Evolutionary conservation across 2,329 filamentous ascomycete species (phyloP).

Genomic region (Colletotrichum euphorbiae): DNA sequence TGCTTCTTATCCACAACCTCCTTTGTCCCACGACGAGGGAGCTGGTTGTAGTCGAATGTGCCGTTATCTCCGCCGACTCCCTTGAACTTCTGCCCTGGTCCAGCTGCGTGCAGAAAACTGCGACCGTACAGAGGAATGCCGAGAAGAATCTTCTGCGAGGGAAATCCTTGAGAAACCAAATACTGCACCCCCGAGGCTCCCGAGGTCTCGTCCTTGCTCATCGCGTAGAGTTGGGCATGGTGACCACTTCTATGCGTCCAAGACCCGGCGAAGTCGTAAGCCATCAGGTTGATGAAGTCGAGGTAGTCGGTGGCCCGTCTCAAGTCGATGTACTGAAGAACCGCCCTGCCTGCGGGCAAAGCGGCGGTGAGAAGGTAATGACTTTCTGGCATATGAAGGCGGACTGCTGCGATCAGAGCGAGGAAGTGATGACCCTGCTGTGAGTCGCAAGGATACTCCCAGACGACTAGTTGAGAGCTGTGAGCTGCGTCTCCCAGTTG

Average conservation of each 20-base stretch:
- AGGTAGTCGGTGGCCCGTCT: slow-evolving; percentile 71
- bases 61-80: slow-evolving; percentile 72
- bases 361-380: slow-evolving; percentile 78
- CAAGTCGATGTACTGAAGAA: slow-evolving; percentile 77
- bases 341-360: slow-evolving; percentile 74
- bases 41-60: slow-evolving; percentile 78
- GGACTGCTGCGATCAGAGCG: slow-evolving; percentile 73
- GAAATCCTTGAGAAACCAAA: slow-evolving; percentile 73
- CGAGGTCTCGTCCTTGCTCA: slow-evolving; percentile 70
- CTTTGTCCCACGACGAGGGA: slow-evolving; percentile 71
- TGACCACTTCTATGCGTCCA: slow-evolving; percentile 78
- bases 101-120: slow-evolving; percentile 75
- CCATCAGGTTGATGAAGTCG: slow-evolving; percentile 82
- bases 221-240: slow-evolving; percentile 79
- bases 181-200: slow-evolving; percentile 76
- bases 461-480: slow-evolving; percentile 70
- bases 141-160: slow-evolving; percentile 77
- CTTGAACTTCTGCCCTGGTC: slow-evolving; percentile 71
- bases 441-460: slow-evolving; percentile 78
- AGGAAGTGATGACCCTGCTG: slow-evolving; percentile 78
- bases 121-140: slow-evolving; percentile 82
- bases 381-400: slow-evolving; percentile 75
- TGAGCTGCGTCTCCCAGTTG: slow-evolving; percentile 18
- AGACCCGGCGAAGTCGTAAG: slow-evolving; percentile 81
- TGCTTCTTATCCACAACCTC: slow-evolving; percentile 76